Evolutionary conservation across 2,329 filamentous ascomycete species (phyloP), one percentile per base, ranked within the genome.

Genomic region (Colletotrichum tropicicola): DNA sequence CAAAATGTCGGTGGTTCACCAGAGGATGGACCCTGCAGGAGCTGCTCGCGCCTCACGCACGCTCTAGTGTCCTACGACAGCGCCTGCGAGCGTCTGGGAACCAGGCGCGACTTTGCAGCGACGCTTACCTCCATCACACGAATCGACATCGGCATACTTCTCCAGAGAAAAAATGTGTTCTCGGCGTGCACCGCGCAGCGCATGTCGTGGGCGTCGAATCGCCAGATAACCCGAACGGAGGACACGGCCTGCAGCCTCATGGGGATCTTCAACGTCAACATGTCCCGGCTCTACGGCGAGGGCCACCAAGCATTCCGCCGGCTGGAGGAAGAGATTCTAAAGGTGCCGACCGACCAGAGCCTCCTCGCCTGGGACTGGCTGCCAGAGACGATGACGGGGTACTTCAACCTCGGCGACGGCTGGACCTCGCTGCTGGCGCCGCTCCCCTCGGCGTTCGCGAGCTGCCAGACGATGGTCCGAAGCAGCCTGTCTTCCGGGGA

Each of bases 231-330:
- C 0, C 53, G 63, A 2, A 3, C 17, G 52, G 68, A 72, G 41
- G 70, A 75, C 52, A 49, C 62, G 12, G 69, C 70, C 0, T 74
- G 73, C 39, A 70, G 68, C 10, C 59, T 74, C 6, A 21, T 73
- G 5, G 72, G 72, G 7, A 37, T 75, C 6, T 73, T 73, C 43
- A 55, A 62, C 27, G 61, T 75, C 21, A 70, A 66, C 12, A 75
- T 75, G 71, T 64, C 69, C 4, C 57, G 70, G 4, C 57, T 68
- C 1, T 74, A 74, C 28, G 70, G 72, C 13, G 71, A 74, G 49
- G 68, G 69, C 21, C n/a, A 9, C 10, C 62, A 60, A 21, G 67
- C 70, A 3, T 73, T 73, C 45, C 48, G 57, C 19, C 57, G 71
- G 53, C 12, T 70, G 13, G 60, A 69, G 12, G 32, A 47, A 5